A percentile compares a stretch with the other conserved stretches of the same genome.
Evolutionary conservation across 306 rosid genomes (phyloP).

Genomic region (Glycine tomentella): DNA sequence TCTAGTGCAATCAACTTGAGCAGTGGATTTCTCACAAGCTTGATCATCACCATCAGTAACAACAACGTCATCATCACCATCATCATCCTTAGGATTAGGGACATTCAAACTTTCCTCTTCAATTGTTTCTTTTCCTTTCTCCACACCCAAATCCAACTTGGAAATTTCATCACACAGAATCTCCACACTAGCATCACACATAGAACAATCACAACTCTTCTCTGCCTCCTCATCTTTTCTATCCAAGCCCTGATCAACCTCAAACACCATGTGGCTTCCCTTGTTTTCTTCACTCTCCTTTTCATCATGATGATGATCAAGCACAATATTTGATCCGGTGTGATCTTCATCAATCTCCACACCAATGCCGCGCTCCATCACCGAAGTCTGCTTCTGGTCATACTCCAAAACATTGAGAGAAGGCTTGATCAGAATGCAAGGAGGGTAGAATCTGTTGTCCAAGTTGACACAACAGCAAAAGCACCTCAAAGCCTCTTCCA

Average conservation of each 20-base stretch:
- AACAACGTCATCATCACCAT: too few species aligned
- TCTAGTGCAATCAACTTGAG: slow-evolving; percentile 42
- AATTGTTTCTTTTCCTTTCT: slow-evolving; percentile 48
- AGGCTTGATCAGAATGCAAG: slow-evolving; percentile 76
- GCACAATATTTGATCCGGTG: slow-evolving; percentile 61
- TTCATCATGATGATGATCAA: slow-evolving; percentile 52
- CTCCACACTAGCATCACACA: slow-evolving; percentile 62
- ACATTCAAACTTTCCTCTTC: slow-evolving; percentile 47
- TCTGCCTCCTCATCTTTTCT: slow-evolving; percentile 55
- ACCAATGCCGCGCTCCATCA: slow-evolving; percentile 54
- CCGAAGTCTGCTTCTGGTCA: slow-evolving; percentile 61
- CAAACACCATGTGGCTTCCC: slow-evolving; percentile 56
- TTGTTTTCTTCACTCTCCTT: slow-evolving; percentile 53
- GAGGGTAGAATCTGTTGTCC: slow-evolving; percentile 62
- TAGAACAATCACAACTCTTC: slow-evolving; percentile 64
- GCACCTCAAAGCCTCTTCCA: slow-evolving; percentile 60
- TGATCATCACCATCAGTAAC: slow-evolving; percentile 9
- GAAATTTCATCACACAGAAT: slow-evolving; percentile 51
- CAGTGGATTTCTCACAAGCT: slow-evolving; percentile 45
- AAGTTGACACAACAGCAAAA: slow-evolving; percentile 81
- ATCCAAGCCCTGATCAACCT: slow-evolving; percentile 55
- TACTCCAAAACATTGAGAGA: slow-evolving; percentile 69
- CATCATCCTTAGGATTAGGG: slow-evolving; percentile 15
- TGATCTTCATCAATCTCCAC: slow-evolving; percentile 57
- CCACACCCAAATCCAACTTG: slow-evolving; percentile 45